Base-by-base conservation (phyloP, 2,329 filamentous ascomycete genomes). In the Graphiopsis chlorocephala region DNA sequence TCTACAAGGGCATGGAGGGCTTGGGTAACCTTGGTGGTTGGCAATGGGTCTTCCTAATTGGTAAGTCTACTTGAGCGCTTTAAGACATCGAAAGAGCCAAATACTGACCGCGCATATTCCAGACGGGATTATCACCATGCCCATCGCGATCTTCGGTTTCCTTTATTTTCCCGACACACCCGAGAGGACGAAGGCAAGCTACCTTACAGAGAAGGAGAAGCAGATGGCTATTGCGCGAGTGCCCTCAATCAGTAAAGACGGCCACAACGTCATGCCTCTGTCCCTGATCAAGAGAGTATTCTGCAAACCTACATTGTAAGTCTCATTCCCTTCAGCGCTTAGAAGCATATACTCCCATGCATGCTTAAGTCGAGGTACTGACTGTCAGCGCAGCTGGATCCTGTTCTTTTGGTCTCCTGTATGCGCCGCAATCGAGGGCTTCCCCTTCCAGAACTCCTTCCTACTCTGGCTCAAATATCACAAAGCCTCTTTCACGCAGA, bases 41-140 rank as follows among this genome's bases (percentile, higher is more conserved):
- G 86, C 76, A 84, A 38, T 85, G 82, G 81, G 76, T 87, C 0
- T 88, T 87, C 64, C 82, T 88, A 45, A 83, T 86, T 48, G 84
- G 52, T 55, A n/a, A 33, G 52, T 29, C 29, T 3, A 23, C 6
- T n/a, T 12, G 4, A 29, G 10, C 8, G 3, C 25, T 52, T n/a
- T 15, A 23, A 5, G n/a, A 15, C 11, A 8, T 11, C 4, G 23
- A 11, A 20, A 7, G 3, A 20, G n/a, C n/a, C 38, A 45, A 8
- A n/a, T 7, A 20, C 47, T 52, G 47, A 52, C 47, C 6, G 8
- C 25, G 12, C 23, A 17, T 28, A 2, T 55, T 12, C 4, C 11
- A 55, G 52, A 87, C 68, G 83, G 82, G 0, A 75, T 85, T 45
- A 85, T 86, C 68, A 84, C 82, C 2, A 76, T 87, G 3, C 85